Evolutionary conservation across 495 filamentous ascomycete species (phyloP), one percentile per base, ranked within the genome.

Genomic region (Daldinia loculata): DNA sequence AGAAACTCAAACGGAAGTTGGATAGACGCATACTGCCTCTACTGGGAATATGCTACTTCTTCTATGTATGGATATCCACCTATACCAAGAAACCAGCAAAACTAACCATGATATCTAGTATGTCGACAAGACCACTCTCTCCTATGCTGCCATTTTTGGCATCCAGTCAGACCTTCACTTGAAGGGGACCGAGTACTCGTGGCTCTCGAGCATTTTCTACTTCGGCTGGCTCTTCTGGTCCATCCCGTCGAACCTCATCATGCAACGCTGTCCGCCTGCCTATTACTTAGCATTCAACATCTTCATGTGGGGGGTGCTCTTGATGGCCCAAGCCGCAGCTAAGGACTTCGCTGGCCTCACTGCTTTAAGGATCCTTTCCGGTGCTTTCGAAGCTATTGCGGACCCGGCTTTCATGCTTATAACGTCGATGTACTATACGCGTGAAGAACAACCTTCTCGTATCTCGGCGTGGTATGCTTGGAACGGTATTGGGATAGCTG

Each of bases 401-500:
- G 43, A 63, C 4, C 67, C 67, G 14, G 51, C 67, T 6, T 51
- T 70, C 17, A 64, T 70, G 59, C 58, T 69, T 32, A 69, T 69
- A 19, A 69, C 61, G 2, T 69, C 66, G 9, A 52, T 55, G 39
- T 69, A 30, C 4, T 69, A 69, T 29, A 69, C 51, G 52, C 22
- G 66, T 3, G 45, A 43, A 26, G 66, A 69, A 32, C 66, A 69
- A 14, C 76, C 76, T 22, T 48, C 84, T 72, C 70, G 77, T 75
- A 19, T 83, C 4, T 53, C 48, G 81, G 80, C 45, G 75, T 79
- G 78, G 32, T 82, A 78, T 76, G 55, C 41, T 72, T 84, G 67
- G 81, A 83, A 63, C 4, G 80, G 80, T 22, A 65, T 85, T 0
- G 74, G 80, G 70, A 17, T 84, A 79, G 66, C 80, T 74, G 0